A percentile compares a stretch with the other conserved stretches of the same genome.
Conservation (phyloP, 2,329 filamentous ascomycete genomes). For the Cercospora sesami region DNA sequence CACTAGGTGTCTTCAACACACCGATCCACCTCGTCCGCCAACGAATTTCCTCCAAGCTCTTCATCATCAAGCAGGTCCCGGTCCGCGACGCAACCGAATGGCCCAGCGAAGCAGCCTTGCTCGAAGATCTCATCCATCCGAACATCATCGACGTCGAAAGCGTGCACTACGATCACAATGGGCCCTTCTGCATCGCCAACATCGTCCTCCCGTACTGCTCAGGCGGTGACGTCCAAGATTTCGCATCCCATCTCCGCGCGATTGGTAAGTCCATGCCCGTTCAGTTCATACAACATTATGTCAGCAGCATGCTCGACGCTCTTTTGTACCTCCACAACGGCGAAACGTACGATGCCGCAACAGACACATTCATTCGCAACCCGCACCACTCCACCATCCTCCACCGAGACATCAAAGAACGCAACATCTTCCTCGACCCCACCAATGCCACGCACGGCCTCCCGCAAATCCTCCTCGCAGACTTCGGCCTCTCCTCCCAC, state of each 20-base stretch:
- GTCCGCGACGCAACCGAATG: not conserved
- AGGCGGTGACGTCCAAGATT: constrained; percentile 26
- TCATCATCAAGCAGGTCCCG: constrained; percentile 23
- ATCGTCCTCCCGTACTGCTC: constrained; percentile 26
- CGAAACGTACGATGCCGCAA: not conserved
- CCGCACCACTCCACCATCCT: not conserved
- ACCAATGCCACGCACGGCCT: not conserved
- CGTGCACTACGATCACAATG: not conserved
- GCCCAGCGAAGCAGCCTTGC: constrained; percentile 16
- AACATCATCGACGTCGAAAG: constrained; percentile 20
- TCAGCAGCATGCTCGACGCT: constrained; percentile 26
- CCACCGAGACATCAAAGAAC: constrained; percentile 15
- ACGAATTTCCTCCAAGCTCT: constrained; percentile 4
- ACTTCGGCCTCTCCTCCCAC: constrained; percentile 15
- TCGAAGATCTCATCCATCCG: constrained; percentile 8
- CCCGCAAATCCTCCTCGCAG: constrained; percentile 14
- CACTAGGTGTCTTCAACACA: constrained; percentile 4
- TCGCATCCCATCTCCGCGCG: constrained; percentile 8
- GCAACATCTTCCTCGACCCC: constrained; percentile 16
- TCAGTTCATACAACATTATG: constrained; percentile 27
- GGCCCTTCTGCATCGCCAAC: not conserved
- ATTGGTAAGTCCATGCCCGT: constrained; percentile 9
- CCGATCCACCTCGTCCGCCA: constrained; percentile 19
- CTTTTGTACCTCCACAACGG: constrained; percentile 30
- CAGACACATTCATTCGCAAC: not conserved